Evolutionary conservation across 2,329 filamentous ascomycete species (phyloP).

Genomic region (Thielaviopsis euricoi): DNA sequence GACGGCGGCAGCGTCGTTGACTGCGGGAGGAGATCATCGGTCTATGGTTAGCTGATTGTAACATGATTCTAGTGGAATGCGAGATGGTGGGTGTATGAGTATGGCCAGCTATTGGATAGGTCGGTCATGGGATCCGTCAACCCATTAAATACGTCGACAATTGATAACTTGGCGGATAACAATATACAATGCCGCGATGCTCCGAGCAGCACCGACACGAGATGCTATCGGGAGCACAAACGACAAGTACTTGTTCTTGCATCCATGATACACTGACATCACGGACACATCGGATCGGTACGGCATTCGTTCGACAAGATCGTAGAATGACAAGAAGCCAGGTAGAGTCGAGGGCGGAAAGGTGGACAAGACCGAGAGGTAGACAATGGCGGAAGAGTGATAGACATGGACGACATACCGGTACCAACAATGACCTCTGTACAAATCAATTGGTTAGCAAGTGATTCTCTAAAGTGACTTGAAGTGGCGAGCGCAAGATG

Average conservation of each 20-base stretch:
- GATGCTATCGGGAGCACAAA: not conserved
- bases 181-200: not conserved
- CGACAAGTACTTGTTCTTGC: not conserved
- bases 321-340: not conserved
- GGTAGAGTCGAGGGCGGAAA: not conserved
- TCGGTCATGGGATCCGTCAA: not conserved
- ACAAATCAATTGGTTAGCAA: constrained; percentile 25
- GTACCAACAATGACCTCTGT: constrained; percentile 60
- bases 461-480: not conserved
- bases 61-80: not conserved
- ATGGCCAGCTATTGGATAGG: not conserved
- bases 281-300: not conserved
- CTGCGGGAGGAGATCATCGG: constrained; percentile 23
- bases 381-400: not conserved
- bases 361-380: not conserved
- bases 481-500: not conserved
- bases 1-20: constrained; percentile 72
- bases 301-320: not conserved
- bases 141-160: too few species aligned
- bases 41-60: constrained; percentile 2
- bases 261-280: not conserved
- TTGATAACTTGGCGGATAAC: not conserved
- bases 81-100: not conserved
- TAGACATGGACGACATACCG: constrained; percentile 31
- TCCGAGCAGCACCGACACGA: not conserved